Evolutionary conservation across 2,329 filamentous ascomycete genomes (phyloP), one percentile per base, ranked within the genome.

Genomic region (Colletotrichum somersetense): DNA sequence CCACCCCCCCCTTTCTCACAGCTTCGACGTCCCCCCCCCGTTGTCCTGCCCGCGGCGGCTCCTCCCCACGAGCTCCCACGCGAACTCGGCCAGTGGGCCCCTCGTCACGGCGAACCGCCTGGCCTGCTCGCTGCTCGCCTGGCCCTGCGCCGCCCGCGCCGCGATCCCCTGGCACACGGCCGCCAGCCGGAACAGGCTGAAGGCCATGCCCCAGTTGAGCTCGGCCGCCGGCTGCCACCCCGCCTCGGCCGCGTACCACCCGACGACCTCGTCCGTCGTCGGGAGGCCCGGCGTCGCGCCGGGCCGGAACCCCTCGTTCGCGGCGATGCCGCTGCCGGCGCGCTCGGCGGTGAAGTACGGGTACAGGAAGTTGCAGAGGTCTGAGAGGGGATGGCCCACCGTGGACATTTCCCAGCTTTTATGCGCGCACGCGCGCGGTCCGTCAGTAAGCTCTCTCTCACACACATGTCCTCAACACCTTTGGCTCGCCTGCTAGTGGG

Each of bases 341-440:
- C 75, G 71, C 62, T 78, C 76, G 44, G 81, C 79, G 63, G 79
- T 79, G 78, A 81, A 83, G 76, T 83, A 85, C 63, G 80, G 82
- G 66, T 78, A 83, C 63, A 85, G 74, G 23, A 98, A 86, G 82
- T 98, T 98, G 81, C 91, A 91, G 52, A 98, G 85, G 80, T 99
- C 96, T 7, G 93, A 96, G 30, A 98, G 88, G 1, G 96, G 96
- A 81, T 99, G 96, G n/a, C 96, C 96, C 66, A 98, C 91, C 0
- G 96, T 98, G 46, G 94, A 95, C 94, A 99, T 97, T 85, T 98
- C 96, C 96, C 96, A 98, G 83, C 88, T 90, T 26, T 62, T 59
- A 55, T 3, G 46, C 44, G 44, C 46, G 26, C 26, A 20, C n/a
- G 56, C 44, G 44, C 46, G 46, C n/a, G 56, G 40, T 6, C 14